These are phyloP conservation scores for Solanum hybrid DNA, from an alignment of 305 asterid genomes.

Conservation along the genomic window DNA sequence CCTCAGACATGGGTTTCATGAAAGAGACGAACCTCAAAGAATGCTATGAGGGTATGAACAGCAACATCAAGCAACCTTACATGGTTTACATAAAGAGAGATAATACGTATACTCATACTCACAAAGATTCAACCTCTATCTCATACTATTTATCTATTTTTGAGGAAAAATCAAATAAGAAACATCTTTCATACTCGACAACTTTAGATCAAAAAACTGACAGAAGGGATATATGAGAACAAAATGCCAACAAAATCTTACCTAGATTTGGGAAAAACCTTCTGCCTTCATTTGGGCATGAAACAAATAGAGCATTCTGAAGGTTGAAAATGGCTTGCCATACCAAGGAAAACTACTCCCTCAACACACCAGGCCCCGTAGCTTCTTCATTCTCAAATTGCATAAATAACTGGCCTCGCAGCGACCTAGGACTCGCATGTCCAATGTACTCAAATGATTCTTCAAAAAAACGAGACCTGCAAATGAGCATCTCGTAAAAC, in stretches of 20 bases:
- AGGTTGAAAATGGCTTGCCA: slow-evolving; percentile 74
- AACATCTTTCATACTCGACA: neutral
- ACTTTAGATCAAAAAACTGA: neutral
- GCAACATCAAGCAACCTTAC: neutral
- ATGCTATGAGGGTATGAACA: neutral
- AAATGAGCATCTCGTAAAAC: slow-evolving; percentile 80
- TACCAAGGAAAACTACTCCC: slow-evolving; percentile 79
- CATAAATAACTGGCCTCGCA: no score
- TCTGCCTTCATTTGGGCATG: slow-evolving; percentile 60
- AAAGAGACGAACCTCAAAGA: neutral
- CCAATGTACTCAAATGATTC: slow-evolving; percentile 67
- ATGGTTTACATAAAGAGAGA: neutral
- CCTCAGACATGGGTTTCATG: neutral
- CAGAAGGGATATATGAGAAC: neutral
- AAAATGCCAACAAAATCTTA: slow-evolving; percentile 6
- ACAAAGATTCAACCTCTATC: neutral
- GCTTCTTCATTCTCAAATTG: no score
- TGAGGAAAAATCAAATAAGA: neutral
- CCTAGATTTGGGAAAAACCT: slow-evolving; percentile 64
- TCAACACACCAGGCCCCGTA: no score
- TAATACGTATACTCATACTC: neutral
- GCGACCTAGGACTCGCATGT: slow-evolving; percentile 8
- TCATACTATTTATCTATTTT: neutral
- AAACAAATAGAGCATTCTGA: slow-evolving; percentile 62
- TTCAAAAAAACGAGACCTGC: slow-evolving; percentile 57